Conservation (phyloP, 2,329 filamentous ascomycete species). For the Penicillium sp. region DNA sequence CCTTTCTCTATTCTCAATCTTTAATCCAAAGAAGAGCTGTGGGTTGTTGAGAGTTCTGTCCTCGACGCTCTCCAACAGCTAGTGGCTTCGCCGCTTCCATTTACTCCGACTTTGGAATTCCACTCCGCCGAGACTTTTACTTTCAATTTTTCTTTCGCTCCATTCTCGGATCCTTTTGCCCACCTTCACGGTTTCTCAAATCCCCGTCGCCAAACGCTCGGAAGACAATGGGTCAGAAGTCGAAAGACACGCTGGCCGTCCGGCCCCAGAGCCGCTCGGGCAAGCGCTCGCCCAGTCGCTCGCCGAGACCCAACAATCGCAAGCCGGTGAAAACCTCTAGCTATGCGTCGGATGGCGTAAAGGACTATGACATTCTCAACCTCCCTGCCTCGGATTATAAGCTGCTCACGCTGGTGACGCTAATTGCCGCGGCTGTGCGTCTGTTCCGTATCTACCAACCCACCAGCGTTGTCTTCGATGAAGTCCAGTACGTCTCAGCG, state of each 20-base stretch:
- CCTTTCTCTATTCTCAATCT: conserved; percentile 36
- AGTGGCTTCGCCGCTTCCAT: conserved; percentile 4
- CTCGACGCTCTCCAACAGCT: conserved; percentile 13
- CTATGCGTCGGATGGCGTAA: conserved; percentile 56
- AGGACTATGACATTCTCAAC: conserved; percentile 87
- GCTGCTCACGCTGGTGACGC: conserved; percentile 67
- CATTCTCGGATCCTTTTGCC: conserved; percentile 4
- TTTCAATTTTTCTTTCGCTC: neutral
- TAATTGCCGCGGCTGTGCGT: conserved; percentile 75
- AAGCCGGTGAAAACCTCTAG: conserved; percentile 36
- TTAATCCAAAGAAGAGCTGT: conserved; percentile 23
- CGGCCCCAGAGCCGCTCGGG: conserved; percentile 32
- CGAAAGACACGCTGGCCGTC: conserved; percentile 38
- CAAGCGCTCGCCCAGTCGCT: conserved; percentile 40
- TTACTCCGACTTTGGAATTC: neutral
- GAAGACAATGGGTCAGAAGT: conserved; percentile 29
- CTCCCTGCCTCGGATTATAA: conserved; percentile 82
- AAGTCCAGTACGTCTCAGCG: conserved; percentile 80
- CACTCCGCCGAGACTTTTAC: neutral
- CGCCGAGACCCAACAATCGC: conserved; percentile 39
- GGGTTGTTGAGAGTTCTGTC: conserved; percentile 20
- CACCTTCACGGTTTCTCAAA: conserved; percentile 8
- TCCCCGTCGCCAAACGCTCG: neutral
- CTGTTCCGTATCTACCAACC: conserved; percentile 96
- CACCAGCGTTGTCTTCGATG: conserved; percentile 94